Evolutionary conservation across 371 early-diverging fungal genomes (phyloP).

Genomic region (Vairimorpha ceranae): DNA sequence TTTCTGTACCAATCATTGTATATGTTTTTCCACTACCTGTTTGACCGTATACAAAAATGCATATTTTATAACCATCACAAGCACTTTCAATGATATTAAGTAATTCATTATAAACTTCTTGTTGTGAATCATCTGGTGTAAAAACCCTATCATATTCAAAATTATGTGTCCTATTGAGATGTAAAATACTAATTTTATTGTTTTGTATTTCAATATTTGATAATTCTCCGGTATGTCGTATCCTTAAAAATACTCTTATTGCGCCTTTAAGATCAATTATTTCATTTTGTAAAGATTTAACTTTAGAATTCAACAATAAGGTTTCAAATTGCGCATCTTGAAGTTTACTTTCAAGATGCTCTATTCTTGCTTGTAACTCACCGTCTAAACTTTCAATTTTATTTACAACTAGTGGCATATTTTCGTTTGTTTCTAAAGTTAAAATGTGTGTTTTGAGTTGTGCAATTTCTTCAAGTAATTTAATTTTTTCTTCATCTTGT

Average conservation of each 20-base stretch:
- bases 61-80: constrained; percentile 88
- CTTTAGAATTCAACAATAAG: constrained; percentile 1
- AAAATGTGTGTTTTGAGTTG: neutral
- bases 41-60: constrained; percentile 98
- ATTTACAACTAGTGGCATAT: neutral
- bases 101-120: constrained; percentile 80
- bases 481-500: neutral
- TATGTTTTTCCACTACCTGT: constrained; percentile 91
- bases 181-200: constrained; percentile 55
- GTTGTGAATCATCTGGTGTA: constrained; percentile 68
- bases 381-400: neutral
- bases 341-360: neutral
- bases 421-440: neutral
- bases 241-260: constrained; percentile 87
- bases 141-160: constrained; percentile 84
- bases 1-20: constrained; percentile 68
- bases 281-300: constrained; percentile 37
- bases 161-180: constrained; percentile 64
- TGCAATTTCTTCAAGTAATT: constrained; percentile 18
- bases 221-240: constrained; percentile 67
- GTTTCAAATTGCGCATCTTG: neutral
- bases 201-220: neutral
- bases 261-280: constrained; percentile 81
- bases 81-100: constrained; percentile 84
- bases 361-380: neutral